Evolutionary conservation across 1,284 basidiomycete species (phyloP).

Genomic region (Irpex sp.): DNA sequence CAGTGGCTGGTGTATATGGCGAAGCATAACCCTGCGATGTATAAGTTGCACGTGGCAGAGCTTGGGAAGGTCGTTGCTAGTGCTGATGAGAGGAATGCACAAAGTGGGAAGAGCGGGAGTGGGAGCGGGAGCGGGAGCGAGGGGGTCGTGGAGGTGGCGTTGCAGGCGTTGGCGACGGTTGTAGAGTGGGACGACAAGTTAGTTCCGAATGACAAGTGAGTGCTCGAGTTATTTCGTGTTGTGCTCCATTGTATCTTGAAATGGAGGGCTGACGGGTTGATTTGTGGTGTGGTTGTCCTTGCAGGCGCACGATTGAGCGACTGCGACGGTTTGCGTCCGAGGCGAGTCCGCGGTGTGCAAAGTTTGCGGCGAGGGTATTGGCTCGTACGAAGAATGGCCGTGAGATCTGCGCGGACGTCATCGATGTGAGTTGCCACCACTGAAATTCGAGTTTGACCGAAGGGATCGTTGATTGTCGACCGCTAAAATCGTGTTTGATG

Average conservation of each 20-base stretch:
- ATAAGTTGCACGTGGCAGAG: constrained; percentile 71
- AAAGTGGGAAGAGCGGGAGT: too few species aligned
- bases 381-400: constrained; percentile 55
- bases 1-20: constrained; percentile 62
- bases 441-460: neutral
- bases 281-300: neutral
- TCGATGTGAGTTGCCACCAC: constrained; percentile 54
- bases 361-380: constrained; percentile 83
- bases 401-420: constrained; percentile 48
- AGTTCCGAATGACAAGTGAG: constrained; percentile 66
- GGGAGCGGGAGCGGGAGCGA: too few species aligned
- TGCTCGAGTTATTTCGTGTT: too few species aligned
- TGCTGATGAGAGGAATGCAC: constrained; percentile 57
- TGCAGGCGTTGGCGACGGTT: constrained; percentile 76
- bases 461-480: too few species aligned
- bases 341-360: constrained; percentile 70
- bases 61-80: constrained; percentile 71
- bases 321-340: constrained; percentile 59
- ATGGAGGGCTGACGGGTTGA: too few species aligned
- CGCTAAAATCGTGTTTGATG: neutral
- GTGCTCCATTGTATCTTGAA: too few species aligned
- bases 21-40: constrained; percentile 76
- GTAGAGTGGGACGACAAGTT: constrained; percentile 55
- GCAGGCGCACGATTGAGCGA: constrained; percentile 65
- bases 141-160: constrained; percentile 59